These are phyloP conservation scores for Suhomyces ambrosiae DNA, from an alignment of 1,139 yeast genomes.

Conservation along the genomic window DNA sequence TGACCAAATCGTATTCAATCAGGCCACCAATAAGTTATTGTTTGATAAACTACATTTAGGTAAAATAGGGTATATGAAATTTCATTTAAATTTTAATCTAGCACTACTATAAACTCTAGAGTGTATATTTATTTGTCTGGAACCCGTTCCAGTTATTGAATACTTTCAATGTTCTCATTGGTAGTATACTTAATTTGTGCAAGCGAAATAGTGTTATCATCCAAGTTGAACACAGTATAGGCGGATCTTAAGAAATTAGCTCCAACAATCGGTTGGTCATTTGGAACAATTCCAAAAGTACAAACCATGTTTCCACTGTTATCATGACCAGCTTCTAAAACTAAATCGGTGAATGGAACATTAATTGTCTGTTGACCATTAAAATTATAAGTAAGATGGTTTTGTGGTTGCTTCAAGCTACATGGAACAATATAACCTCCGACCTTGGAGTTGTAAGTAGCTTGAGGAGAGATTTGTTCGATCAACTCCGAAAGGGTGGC, in stretches of 20 bases:
- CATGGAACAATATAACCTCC: constrained; percentile 35
- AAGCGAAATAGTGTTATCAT: constrained; percentile 37
- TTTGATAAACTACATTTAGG: too few relatives aligned
- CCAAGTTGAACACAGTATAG: constrained; percentile 43
- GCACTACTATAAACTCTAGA: neutral
- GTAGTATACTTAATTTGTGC: constrained; percentile 39
- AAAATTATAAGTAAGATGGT: constrained; percentile 31
- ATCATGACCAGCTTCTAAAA: constrained; percentile 21
- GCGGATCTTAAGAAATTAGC: constrained; percentile 42
- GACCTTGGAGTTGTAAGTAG: constrained; percentile 17
- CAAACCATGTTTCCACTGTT: constrained; percentile 15
- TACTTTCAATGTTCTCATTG: constrained; percentile 25
- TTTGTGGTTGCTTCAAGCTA: constrained; percentile 26
- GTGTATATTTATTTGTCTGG: neutral
- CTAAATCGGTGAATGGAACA: constrained; percentile 29
- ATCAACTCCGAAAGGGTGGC: constrained; percentile 20
- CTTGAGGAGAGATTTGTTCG: constrained; percentile 20
- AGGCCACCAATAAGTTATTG: too few relatives aligned
- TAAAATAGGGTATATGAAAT: too few relatives aligned
- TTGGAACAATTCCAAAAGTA: constrained; percentile 22
- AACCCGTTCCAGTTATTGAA: constrained; percentile 11
- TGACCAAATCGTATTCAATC: too few relatives aligned
- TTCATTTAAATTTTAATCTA: too few relatives aligned
- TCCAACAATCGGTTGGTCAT: constrained; percentile 27
- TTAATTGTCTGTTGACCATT: constrained; percentile 23